These are phyloP conservation scores for Aspergillus bridgeri DNA, from an alignment of 495 filamentous ascomycete species.

Conservation along the genomic window DNA sequence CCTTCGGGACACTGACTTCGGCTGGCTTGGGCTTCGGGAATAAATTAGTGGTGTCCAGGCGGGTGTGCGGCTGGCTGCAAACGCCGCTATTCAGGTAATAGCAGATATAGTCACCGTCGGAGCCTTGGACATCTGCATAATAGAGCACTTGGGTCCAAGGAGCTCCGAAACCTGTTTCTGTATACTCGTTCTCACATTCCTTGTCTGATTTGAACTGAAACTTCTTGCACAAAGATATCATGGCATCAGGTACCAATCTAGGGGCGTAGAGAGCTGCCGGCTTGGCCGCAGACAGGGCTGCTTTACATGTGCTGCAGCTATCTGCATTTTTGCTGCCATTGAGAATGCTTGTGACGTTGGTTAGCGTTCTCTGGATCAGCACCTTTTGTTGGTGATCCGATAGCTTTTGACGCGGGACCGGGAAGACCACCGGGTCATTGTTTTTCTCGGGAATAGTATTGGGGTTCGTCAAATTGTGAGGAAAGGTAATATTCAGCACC, in stretches of 20 bases:
- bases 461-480: constrained; percentile 54
- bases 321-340: constrained; percentile 29
- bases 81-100: constrained; percentile 43
- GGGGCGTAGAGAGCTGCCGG: constrained; percentile 48
- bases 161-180: constrained; percentile 45
- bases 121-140: constrained; percentile 50
- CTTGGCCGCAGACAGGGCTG: constrained; percentile 48
- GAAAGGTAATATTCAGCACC: constrained; percentile 54
- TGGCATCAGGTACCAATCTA: constrained; percentile 42
- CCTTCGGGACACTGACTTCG: constrained; percentile 35
- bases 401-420: constrained; percentile 39
- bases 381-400: constrained; percentile 34
- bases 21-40: constrained; percentile 57
- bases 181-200: constrained; percentile 45
- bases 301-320: constrained; percentile 53
- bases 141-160: constrained; percentile 57
- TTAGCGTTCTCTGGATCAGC: constrained; percentile 35
- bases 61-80: constrained; percentile 44
- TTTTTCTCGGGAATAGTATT: constrained; percentile 46
- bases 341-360: constrained; percentile 47
- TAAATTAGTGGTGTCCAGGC: constrained; percentile 36
- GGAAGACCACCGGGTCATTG: constrained; percentile 50
- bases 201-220: constrained; percentile 40
- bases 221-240: constrained; percentile 48
- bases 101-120: constrained; percentile 59